Base-by-base conservation (phyloP, 169 alveolate species). In the Eimeria necatrix region DNA sequence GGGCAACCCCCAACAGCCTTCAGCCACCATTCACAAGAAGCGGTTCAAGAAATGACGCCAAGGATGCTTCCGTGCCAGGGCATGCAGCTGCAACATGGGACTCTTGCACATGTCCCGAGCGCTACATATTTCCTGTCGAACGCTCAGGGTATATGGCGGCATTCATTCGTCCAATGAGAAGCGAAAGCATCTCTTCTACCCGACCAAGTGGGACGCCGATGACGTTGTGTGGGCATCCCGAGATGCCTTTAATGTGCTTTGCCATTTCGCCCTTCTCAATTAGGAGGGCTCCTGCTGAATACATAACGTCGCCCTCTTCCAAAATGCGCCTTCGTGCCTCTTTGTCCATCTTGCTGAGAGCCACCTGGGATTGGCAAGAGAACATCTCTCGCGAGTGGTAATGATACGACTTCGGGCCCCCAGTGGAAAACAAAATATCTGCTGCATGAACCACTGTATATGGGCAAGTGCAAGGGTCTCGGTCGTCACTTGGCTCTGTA, bases 151-250 rank as follows among this genome's bases (percentile, higher is more conserved):
- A 32, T 32, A 32, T 32, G 41, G 41, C 41, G 41, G 59, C 26
- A 16, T 24, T 53, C 20, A 85, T 85, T 61, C 70, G 56, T 10
- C 52, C 49, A 46, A 85, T 22, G 20, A 85, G 92, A 26, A 60
- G 92, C 3, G 92, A 85, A 4, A 85, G 92, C 59, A 20, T n/a
- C 20, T 46, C 5, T 41, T 56, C 70, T 51, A 85, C 59, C 18
- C 3, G 76, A 4, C 48, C 10, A 16, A 85, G 26, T 46, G 92
- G 92, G 59, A 85, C 64, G 81, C 92, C 92, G 64, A 85, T 85
- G 56, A 85, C 92, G 80, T 61, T 85, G 80, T 85, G 92, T 7
- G 80, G 80, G 60, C 92, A 85, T 2, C 92, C 92, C n/a, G 76
- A 59, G 80, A 85, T 61, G 41, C 41, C 32, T 46, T 85, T 85